Evolutionary conservation across 306 rosid genomes (phyloP).

Genomic region (Lathyrus oleraceus): DNA sequence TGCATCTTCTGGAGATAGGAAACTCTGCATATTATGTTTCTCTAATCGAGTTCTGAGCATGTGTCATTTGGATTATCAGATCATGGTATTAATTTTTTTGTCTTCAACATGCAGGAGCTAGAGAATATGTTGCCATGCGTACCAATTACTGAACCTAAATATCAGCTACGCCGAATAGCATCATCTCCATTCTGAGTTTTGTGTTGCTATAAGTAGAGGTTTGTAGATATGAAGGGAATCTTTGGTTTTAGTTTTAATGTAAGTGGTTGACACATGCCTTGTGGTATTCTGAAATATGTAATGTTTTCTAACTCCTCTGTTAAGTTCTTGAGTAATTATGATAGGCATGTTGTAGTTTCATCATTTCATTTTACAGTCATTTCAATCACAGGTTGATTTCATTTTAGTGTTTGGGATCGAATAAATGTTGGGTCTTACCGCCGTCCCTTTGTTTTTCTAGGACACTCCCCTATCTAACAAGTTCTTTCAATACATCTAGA

Average conservation of each 20-base stretch:
- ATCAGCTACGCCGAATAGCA: constrained; percentile 86
- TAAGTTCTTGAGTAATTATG: constrained; percentile 28
- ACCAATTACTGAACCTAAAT: constrained; percentile 82
- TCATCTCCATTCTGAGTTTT: constrained; percentile 71
- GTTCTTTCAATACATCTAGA: too few relatives aligned
- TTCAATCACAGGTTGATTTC: constrained; percentile 14
- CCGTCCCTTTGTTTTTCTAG: background rate
- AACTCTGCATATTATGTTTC: constrained; percentile 22
- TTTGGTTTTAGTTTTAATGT: constrained; percentile 23
- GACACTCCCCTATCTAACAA: background rate
- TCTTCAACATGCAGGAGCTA: constrained; percentile 63
- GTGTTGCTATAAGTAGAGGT: constrained; percentile 42
- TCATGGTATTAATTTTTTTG: background rate
- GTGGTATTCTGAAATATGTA: constrained; percentile 31
- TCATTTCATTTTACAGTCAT: constrained; percentile 30
- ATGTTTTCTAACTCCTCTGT: constrained; percentile 29
- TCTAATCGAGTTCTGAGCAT: background rate
- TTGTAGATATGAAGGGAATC: constrained; percentile 35
- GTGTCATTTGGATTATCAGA: constrained; percentile 8
- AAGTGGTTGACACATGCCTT: constrained; percentile 23
- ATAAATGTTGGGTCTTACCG: background rate
- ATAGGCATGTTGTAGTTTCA: constrained; percentile 34
- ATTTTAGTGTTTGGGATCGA: background rate
- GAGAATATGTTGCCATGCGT: constrained; percentile 66
- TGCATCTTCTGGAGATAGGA: background rate